phyloP scores from a whole-genome alignment of 345 rosid genomes.

The Eucalyptus lansdowneana region DNA sequence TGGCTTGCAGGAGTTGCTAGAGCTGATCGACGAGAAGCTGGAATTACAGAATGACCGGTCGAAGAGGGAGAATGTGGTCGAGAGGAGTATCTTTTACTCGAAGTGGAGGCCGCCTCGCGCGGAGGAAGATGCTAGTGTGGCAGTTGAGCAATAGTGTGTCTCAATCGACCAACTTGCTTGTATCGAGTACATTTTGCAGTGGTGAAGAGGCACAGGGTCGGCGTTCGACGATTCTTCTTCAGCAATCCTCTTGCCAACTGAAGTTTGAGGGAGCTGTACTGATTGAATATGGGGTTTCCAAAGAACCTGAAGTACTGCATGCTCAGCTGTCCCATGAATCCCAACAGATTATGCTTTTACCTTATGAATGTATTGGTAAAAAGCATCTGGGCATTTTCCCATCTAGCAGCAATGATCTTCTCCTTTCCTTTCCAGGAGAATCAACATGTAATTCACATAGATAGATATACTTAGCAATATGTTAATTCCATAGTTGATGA shows the following conservation, averaged over 20 bases:
- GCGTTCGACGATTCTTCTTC: background rate
- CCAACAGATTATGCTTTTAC: background rate
- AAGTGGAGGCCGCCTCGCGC: constrained; percentile 72
- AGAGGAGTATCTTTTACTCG: constrained; percentile 19
- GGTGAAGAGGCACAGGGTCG: background rate
- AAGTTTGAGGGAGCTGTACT: background rate
- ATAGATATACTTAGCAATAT: background rate
- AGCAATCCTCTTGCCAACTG: background rate
- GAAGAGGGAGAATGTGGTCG: constrained; percentile 15
- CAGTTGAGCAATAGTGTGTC: constrained; percentile 5
- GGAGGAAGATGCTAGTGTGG: constrained; percentile 8
- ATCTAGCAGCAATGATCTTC: background rate
- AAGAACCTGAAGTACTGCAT: background rate
- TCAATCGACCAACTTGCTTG: background rate
- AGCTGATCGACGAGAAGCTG: constrained; percentile 47
- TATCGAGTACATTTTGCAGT: background rate
- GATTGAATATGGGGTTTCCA: background rate
- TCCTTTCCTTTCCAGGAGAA: background rate
- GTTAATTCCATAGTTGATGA: background rate
- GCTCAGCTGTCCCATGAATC: background rate
- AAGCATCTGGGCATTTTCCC: background rate
- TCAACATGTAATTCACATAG: background rate
- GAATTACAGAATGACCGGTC: constrained; percentile 20
- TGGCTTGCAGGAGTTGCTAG: constrained; percentile 63
- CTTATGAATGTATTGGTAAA: background rate